Base-by-base conservation (phyloP, 768 basidiomycete species). In the Boletus rex-veris region DNA sequence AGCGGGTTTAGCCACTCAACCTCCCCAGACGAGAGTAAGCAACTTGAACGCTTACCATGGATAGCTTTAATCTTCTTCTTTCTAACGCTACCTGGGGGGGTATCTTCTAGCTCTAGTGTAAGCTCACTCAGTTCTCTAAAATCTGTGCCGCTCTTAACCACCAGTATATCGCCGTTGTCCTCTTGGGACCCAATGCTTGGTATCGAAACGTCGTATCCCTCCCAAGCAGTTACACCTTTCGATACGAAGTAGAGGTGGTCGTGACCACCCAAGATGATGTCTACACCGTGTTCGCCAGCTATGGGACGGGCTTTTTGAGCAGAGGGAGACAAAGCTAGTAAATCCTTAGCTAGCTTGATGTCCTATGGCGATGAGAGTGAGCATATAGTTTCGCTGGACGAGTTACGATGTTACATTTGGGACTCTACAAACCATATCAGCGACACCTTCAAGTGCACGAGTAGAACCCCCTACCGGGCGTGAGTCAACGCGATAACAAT, bases 121-220 rank as follows among this genome's bases (percentile, higher is more conserved):
- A 93, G 73, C 55, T 90, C 88, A 48, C 90, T 91, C 33, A 95
- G 73, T 58, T 95, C 92, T 36, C 88, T 81, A 65, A 96, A 96
- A 71, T 96, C 92, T 3, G 86, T 89, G 8, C 93, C 93, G 63
- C 90, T 92, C 71, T 95, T 95, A 55, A 93, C 74, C 18, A 88
- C 76, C 18, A 91, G 73, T 30, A 88, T 74, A 45, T 88, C 83
- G 4, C 88, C 88, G 2, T 80, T 63, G 59, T 91, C 90, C n/a
- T 72, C 74, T 61, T 91, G 88, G 7, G 83, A 82, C 28, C 88
- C 92, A 15, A 86, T 77, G 28, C 80, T 77, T 4, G 74, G 66
- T 41, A 76, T 60, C 4, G 67, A 71, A 18, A 76, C 64, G 57
- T 91, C 80, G 55, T 83, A 86, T 49, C 76, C 79, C 26, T 87